phyloP scores from a whole-genome alignment of 1,139 yeast species.

The Taphrina flavorubra region DNA sequence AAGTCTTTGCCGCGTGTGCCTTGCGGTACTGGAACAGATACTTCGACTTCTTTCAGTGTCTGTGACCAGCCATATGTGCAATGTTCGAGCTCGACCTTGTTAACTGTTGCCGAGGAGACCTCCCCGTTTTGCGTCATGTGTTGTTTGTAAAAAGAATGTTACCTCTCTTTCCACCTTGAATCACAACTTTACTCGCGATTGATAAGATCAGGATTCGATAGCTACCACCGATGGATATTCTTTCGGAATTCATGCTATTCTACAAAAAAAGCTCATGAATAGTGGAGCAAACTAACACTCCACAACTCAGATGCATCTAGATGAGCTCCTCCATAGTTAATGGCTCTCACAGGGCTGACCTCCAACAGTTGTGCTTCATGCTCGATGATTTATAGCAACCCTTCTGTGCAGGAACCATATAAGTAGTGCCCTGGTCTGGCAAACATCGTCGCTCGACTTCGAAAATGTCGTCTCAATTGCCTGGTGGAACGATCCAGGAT shows the following conservation, averaged over 20 bases:
- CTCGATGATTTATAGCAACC: no score
- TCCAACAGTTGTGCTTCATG: neutral
- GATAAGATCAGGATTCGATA: no score
- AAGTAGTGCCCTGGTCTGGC: no score
- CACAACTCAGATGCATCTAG: neutral
- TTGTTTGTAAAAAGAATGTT: neutral
- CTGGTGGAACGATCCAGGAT: constrained; percentile 60
- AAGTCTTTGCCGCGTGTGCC: constrained; percentile 54
- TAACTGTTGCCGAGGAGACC: constrained; percentile 1
- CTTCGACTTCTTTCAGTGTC: constrained; percentile 55
- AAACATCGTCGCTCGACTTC: no score
- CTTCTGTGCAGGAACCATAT: no score
- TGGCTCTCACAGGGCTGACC: neutral
- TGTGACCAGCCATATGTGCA: constrained; percentile 53
- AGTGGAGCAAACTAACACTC: constrained; percentile 1
- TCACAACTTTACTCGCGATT: no score
- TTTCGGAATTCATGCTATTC: no score
- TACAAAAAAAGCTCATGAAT: neutral
- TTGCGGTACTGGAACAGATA: constrained; percentile 51
- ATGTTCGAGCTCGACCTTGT: constrained; percentile 46
- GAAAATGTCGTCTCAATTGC: constrained; percentile 36
- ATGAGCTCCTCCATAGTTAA: neutral
- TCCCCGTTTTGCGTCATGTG: neutral
- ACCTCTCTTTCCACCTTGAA: no score
- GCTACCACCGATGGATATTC: no score